phyloP scores from a whole-genome alignment of 108 stramenopile genomes.

The Discostella pseudostelligera region DNA sequence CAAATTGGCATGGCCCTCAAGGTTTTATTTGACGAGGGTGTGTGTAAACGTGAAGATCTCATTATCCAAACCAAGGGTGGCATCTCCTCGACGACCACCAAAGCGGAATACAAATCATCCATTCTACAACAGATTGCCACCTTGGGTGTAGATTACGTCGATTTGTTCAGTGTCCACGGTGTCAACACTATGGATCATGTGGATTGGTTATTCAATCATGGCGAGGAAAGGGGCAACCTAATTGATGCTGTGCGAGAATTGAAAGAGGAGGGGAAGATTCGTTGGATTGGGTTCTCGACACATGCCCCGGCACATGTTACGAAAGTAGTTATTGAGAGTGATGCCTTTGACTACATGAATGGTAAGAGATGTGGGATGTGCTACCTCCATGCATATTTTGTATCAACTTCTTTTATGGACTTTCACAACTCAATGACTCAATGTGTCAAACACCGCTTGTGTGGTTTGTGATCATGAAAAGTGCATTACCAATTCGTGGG shows the following conservation, averaged over 20 bases:
- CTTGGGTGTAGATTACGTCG: slow-evolving; percentile 80
- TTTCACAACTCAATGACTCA: too few relatives aligned
- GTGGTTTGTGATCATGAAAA: background rate
- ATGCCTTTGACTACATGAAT: slow-evolving; percentile 84
- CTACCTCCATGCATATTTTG: background rate
- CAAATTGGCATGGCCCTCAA: slow-evolving; percentile 79
- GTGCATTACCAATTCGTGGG: slow-evolving; percentile 89
- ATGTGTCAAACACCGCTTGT: too few relatives aligned
- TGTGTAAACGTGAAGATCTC: slow-evolving; percentile 72
- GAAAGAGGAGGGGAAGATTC: slow-evolving; percentile 68
- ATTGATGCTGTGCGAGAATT: slow-evolving; percentile 67
- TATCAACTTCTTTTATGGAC: background rate
- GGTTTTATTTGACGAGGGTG: slow-evolving; percentile 61
- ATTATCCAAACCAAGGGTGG: slow-evolving; percentile 89
- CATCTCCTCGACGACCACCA: slow-evolving; percentile 41
- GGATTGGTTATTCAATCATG: slow-evolving; percentile 64
- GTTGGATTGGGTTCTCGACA: slow-evolving; percentile 84
- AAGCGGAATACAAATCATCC: slow-evolving; percentile 51
- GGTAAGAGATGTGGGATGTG: slow-evolving; percentile 10
- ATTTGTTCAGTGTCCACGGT: slow-evolving; percentile 88
- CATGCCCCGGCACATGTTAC: slow-evolving; percentile 82
- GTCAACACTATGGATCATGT: slow-evolving; percentile 63
- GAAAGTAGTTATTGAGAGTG: slow-evolving; percentile 60
- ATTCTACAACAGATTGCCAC: slow-evolving; percentile 56
- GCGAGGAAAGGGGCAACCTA: slow-evolving; percentile 57